Base-by-base conservation (phyloP, 495 filamentous ascomycete species). In the Talaromyces wortmannii region DNA sequence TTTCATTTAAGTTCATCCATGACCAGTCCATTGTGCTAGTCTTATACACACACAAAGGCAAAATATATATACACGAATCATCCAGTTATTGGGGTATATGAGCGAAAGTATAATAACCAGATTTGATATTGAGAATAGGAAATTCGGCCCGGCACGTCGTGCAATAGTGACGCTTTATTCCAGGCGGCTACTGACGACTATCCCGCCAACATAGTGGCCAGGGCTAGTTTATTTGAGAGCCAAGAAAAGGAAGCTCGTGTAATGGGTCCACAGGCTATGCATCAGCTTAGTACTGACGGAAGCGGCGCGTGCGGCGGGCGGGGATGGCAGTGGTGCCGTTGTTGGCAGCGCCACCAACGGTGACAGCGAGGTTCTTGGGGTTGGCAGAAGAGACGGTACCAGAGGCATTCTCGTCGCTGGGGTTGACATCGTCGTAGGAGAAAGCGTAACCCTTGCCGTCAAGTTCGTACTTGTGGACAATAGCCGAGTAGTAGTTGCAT, bases 381-480 rank as follows among this genome's bases (percentile, higher is more conserved):
- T 67, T 77, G 2, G 64, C 62, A 61, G 81, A 80, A 53, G 61
- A 78, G 16, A 89, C 79, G 45, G 74, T 77, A 5, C 88, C 88
- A 32, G 79, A 80, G 57, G 84, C 82, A 67, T 89, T 83, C 16
- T 66, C 58, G 0, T 73, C 80, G 51, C 74, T 78, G 3, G 83
- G 77, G 18, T 76, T 75, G 3, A 90, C 88, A 66, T 91, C 88
- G 61, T 91, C 87, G 63, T 90, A 91, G 1, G 88, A 86, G 61
- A 90, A 90, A 4, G 86, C 85, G 68, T 90, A 91, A 4, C 88
- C 88, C n/a, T 77, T 69, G 6, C 78, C 75, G 67, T 86, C 85
- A 8, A 80, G 54, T 56, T 82, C 84, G 32, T 75, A 75, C 17
- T 63, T 72, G 67, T 91, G 88, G 52, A 86, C 78, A 54, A 90